These are phyloP conservation scores for Trametes cingulata DNA, from an alignment of 768 basidiomycete species.

Conservation along the genomic window DNA sequence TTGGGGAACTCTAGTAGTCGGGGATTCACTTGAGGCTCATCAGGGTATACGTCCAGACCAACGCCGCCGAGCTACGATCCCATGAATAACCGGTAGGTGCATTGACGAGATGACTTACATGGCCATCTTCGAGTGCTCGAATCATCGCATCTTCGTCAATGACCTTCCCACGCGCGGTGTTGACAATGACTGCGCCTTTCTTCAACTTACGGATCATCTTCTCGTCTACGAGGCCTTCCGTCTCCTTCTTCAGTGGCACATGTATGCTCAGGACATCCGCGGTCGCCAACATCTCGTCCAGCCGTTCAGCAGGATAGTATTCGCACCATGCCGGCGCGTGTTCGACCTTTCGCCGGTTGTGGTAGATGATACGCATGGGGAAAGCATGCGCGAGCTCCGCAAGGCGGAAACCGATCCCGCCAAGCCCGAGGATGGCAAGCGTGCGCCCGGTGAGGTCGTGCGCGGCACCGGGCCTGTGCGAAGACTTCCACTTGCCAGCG, in stretches of 20 bases:
- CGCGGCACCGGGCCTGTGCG: constrained; percentile 45
- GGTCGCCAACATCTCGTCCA: constrained; percentile 62
- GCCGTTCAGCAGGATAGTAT: constrained; percentile 64
- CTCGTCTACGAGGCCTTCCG: constrained; percentile 72
- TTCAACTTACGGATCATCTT: constrained; percentile 77
- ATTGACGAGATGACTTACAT: constrained; percentile 73
- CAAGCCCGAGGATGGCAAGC: constrained; percentile 72
- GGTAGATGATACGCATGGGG: constrained; percentile 88
- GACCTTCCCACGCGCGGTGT: constrained; percentile 90
- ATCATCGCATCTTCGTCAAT: constrained; percentile 89
- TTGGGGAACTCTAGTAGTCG: constrained; percentile 79
- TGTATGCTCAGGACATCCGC: constrained; percentile 87
- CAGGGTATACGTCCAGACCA: constrained; percentile 84
- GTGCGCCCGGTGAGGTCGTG: constrained; percentile 71
- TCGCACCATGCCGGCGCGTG: constrained; percentile 72
- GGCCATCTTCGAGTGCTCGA: constrained; percentile 79
- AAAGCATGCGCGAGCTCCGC: constrained; percentile 76
- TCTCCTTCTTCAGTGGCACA: constrained; percentile 76
- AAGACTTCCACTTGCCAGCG: constrained; percentile 60
- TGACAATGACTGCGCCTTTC: constrained; percentile 75
- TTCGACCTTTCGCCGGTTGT: constrained; percentile 58
- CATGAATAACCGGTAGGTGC: neutral
- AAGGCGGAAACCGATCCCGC: constrained; percentile 73
- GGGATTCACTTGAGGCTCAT: constrained; percentile 81
- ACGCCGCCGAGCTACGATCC: constrained; percentile 65